Conservation (phyloP, 768 basidiomycete species). For the Amanita muscaria region DNA sequence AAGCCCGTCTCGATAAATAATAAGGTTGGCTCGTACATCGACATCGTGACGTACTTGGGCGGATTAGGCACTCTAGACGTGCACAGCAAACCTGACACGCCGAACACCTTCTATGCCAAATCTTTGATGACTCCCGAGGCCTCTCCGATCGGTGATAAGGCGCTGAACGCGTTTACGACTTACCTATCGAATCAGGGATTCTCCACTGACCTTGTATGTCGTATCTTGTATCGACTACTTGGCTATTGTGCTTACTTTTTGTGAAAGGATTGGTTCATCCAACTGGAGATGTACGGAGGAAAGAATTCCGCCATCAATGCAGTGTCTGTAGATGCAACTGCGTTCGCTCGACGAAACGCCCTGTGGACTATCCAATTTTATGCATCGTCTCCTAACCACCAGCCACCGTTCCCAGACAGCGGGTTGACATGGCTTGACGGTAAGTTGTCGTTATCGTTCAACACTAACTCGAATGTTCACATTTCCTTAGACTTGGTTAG, state of each 20-base stretch:
- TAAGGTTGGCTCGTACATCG: slow-evolving; percentile 22
- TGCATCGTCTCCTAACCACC: slow-evolving; percentile 29
- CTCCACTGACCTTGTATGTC: slow-evolving; percentile 19
- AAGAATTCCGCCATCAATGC: slow-evolving; percentile 36
- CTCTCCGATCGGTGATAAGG: slow-evolving; percentile 21
- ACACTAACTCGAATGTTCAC: too few species aligned
- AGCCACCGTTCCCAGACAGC: slow-evolving; percentile 35
- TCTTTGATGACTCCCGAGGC: slow-evolving; percentile 29
- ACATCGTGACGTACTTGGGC: slow-evolving; percentile 22
- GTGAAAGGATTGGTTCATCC: slow-evolving; percentile 28
- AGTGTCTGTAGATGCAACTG: slow-evolving; percentile 29
- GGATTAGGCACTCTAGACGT: slow-evolving; percentile 20
- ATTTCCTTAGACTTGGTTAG: slow-evolving; percentile 27
- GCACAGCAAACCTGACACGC: slow-evolving; percentile 15
- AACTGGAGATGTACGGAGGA: slow-evolving; percentile 37
- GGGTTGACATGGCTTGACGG: slow-evolving; percentile 33
- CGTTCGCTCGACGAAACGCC: slow-evolving; percentile 36
- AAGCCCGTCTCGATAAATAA: slow-evolving; percentile 4
- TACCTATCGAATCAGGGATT: slow-evolving; percentile 28
- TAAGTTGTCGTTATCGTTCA: too few species aligned
- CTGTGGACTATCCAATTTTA: slow-evolving; percentile 44
- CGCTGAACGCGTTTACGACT: slow-evolving; percentile 23
- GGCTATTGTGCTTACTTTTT: not conserved
- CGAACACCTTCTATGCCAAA: slow-evolving; percentile 37
- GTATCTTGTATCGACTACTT: too few species aligned